Percentiles rank a stretch among this genome's conserved stretches.
These are phyloP conservation scores for Aurinia saxatilis DNA, from an alignment of 345 rosid species.

Conservation along the genomic window DNA sequence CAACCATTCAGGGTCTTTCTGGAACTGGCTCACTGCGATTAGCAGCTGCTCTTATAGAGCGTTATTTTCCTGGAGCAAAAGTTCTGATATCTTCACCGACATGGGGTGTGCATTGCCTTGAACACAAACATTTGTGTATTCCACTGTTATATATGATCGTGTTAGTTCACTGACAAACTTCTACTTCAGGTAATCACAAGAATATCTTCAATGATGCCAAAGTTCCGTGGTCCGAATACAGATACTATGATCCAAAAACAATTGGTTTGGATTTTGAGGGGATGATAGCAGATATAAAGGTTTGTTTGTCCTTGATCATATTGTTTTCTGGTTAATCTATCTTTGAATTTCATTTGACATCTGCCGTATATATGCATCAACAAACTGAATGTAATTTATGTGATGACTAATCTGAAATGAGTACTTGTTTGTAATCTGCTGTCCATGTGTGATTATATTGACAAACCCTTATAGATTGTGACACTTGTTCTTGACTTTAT, in stretches of 20 bases:
- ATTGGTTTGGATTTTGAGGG: slow-evolving; percentile 99
- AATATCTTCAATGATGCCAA: slow-evolving; percentile 93
- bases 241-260: slow-evolving; percentile 93
- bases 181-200: slow-evolving; percentile 80
- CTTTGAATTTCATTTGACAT: neutral
- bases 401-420: neutral
- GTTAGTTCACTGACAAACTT: neutral
- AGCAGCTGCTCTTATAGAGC: slow-evolving; percentile 88
- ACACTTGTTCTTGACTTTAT: neutral
- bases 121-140: neutral
- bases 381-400: neutral
- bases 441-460: neutral
- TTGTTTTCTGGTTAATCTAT: neutral
- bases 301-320: slow-evolving; percentile 14
- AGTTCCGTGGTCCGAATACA: slow-evolving; percentile 95
- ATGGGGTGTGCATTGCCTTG: slow-evolving; percentile 63
- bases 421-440: neutral
- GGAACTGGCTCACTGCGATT: slow-evolving; percentile 94
- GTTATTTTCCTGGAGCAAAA: slow-evolving; percentile 89
- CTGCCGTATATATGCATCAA: neutral
- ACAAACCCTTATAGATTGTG: neutral
- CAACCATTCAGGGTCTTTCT: slow-evolving; percentile 96
- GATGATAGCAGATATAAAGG: slow-evolving; percentile 91
- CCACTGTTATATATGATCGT: neutral
- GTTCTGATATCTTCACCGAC: slow-evolving; percentile 88